These are phyloP conservation scores for Monosporascus sp. DNA, from an alignment of 2,329 filamentous ascomycete genomes.

Conservation along the genomic window DNA sequence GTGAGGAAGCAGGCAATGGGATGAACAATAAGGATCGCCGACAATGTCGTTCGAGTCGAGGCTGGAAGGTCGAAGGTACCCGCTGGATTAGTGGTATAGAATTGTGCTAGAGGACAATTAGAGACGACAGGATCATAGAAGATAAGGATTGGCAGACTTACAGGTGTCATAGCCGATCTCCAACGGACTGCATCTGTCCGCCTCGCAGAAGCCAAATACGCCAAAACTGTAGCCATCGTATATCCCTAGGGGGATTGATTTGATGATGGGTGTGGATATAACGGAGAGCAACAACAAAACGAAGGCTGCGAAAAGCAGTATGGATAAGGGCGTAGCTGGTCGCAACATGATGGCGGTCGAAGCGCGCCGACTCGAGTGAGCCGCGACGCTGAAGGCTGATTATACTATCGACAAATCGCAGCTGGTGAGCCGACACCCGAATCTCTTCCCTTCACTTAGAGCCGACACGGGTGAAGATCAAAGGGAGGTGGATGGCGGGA, in stretches of 20 bases:
- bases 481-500: background rate
- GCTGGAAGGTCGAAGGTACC: constrained; percentile 51
- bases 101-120: constrained; percentile 15
- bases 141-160: constrained; percentile 39
- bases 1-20: constrained; percentile 84
- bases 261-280: constrained; percentile 86
- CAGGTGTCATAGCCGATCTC: constrained; percentile 82
- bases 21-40: constrained; percentile 85
- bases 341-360: constrained; percentile 64
- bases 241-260: constrained; percentile 74
- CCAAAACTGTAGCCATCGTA: constrained; percentile 78
- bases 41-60: constrained; percentile 59
- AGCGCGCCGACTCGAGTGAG: constrained; percentile 27
- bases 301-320: constrained; percentile 82
- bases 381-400: constrained; percentile 17
- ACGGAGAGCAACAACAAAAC: constrained; percentile 78
- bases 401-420: constrained; percentile 3
- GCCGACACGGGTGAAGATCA: constrained; percentile 5
- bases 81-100: constrained; percentile 9
- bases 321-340: constrained; percentile 83
- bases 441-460: constrained; percentile 4
- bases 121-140: constrained; percentile 1
- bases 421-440: background rate
- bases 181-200: constrained; percentile 60
- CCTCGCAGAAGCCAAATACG: constrained; percentile 83